phyloP scores from a whole-genome alignment of 1,284 basidiomycete species.

The Earliella scabrosa region DNA sequence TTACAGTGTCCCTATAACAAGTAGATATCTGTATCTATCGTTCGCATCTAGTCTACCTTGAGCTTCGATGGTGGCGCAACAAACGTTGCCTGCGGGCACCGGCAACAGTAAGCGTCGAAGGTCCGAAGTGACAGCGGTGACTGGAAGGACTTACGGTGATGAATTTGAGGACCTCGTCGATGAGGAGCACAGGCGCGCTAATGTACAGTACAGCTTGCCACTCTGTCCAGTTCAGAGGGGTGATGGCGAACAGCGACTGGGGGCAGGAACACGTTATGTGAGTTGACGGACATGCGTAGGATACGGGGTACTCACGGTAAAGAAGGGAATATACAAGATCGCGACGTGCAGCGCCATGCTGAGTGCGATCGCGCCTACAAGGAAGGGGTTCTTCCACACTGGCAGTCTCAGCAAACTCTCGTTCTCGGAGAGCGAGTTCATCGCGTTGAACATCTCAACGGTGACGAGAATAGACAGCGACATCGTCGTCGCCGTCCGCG shows the following conservation, averaged over 20 bases:
- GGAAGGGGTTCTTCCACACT: conserved; percentile 92
- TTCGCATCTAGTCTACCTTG: conserved; percentile 41
- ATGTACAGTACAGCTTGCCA: conserved; percentile 95
- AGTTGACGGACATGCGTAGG: not conserved
- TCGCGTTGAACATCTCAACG: conserved; percentile 99
- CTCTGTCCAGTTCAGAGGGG: conserved; percentile 88
- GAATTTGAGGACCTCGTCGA: conserved; percentile 93
- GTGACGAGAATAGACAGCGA: conserved; percentile 93
- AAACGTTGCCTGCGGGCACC: conserved; percentile 42
- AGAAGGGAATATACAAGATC: conserved; percentile 95
- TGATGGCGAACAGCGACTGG: conserved; percentile 89
- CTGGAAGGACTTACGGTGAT: conserved; percentile 59
- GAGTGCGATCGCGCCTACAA: conserved; percentile 86
- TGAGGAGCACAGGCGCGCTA: conserved; percentile 86
- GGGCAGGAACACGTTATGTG: not conserved
- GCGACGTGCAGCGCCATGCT: conserved; percentile 93
- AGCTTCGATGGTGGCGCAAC: conserved; percentile 51
- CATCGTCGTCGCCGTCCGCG: conserved; percentile 92
- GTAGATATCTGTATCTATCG: conserved; percentile 10
- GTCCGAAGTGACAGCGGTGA: not conserved
- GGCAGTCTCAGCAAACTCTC: conserved; percentile 90
- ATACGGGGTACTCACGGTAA: conserved; percentile 65
- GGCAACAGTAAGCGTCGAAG: not conserved
- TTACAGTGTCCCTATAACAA: conserved; percentile 16
- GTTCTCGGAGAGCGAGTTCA: conserved; percentile 98